Conservation (phyloP, 768 basidiomycete genomes). For the Coprinopsis marcescibilis region DNA sequence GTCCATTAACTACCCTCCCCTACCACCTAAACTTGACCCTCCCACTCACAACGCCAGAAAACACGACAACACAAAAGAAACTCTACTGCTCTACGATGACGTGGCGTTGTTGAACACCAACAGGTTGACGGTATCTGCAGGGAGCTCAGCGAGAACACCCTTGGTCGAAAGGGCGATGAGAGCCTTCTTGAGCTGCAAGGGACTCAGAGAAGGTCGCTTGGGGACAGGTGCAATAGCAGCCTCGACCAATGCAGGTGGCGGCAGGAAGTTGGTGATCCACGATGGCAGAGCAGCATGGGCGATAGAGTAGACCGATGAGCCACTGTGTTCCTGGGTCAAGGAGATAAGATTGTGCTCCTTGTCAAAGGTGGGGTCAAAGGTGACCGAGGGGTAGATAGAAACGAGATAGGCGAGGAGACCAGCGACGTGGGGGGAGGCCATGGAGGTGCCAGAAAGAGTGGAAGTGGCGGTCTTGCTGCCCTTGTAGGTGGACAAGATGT, state of each 20-base stretch:
- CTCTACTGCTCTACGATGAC: constrained; percentile 2
- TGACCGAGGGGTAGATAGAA: constrained; percentile 70
- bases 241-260: constrained; percentile 42
- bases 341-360: constrained; percentile 30
- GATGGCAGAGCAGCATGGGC: constrained; percentile 51
- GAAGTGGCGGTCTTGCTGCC: constrained; percentile 54
- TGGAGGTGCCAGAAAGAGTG: constrained; percentile 86
- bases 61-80: not conserved
- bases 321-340: constrained; percentile 26
- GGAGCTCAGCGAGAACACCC: constrained; percentile 44
- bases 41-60: not conserved
- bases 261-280: constrained; percentile 55
- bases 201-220: constrained; percentile 43
- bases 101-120: constrained; percentile 83
- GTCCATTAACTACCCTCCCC: not conserved
- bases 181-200: constrained; percentile 72
- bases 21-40: not conserved
- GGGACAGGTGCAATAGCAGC: constrained; percentile 38
- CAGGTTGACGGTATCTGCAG: constrained; percentile 55
- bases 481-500: constrained; percentile 87
- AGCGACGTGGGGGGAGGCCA: constrained; percentile 92
- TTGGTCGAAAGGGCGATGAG: constrained; percentile 54
- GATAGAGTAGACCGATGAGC: constrained; percentile 39
- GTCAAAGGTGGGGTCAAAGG: constrained; percentile 50
- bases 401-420: constrained; percentile 91